Evolutionary conservation across 345 rosid genomes (phyloP), one percentile per base, ranked within the genome.

Genomic region (Salix udensis): DNA sequence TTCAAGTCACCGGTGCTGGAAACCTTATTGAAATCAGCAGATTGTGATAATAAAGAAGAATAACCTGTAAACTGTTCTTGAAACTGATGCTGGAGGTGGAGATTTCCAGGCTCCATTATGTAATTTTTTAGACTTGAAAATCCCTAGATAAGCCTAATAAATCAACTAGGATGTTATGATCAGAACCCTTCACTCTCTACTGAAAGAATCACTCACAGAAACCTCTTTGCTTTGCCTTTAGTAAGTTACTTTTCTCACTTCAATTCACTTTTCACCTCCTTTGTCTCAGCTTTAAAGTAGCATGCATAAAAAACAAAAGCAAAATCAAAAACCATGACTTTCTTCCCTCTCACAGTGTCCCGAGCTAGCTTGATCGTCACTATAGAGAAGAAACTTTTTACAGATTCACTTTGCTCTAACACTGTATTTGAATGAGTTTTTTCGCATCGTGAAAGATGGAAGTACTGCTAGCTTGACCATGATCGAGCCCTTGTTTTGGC

Each of bases 101-200:
- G 72, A 67, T 81, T 76, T 76, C 79, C 67, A 78, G 76, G 79
- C 65, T 83, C 86, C 88, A 85, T 85, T 24, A 7, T 42, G 18
- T 23, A 19, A 44, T 19, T 1, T 18, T 10, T 3, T n/a, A 68
- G 71, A 40, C 48, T 55, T 55, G 26, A 42, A 67, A n/a, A 68
- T 39, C 23, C 71, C 31, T 67, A 9, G 15, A 10, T 36, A 67
- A 66, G 44, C 69, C 23, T 31, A 66, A 66, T 1, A 66, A 34
- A 14, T 34, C 8, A 18, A 18, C 5, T n/a, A 13, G 26, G 62
- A 55, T 55, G 62, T 7, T n/a, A 21, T 24, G 26, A 24, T 55
- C 28, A 65, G 37, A 65, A 65, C 36, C 68, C 31, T 15, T 65
- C 36, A 34, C 68, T 65, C 37, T 65, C 19, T 34, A 30, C 40